A percentile compares a stretch with the other conserved stretches of the same genome.
phyloP scores from a whole-genome alignment of 2,329 filamentous ascomycete genomes.

The Chalaropsis ovoidea region DNA sequence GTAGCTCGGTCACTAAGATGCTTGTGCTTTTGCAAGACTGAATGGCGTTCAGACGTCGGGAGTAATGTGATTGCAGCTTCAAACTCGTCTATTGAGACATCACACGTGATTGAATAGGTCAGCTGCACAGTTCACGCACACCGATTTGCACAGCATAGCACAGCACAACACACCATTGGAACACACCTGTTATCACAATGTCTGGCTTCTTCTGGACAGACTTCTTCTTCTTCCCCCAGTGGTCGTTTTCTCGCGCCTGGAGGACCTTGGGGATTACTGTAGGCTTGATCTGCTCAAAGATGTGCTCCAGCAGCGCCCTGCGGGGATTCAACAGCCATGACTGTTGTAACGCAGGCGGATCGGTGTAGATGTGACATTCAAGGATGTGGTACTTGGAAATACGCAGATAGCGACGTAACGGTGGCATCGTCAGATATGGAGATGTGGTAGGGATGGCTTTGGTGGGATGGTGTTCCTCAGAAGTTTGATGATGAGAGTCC shows the following conservation, averaged over 20 bases:
- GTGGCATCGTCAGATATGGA: conserved; percentile 54
- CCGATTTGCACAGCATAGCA: background rate
- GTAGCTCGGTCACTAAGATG: conserved; percentile 41
- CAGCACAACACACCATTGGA: conserved; percentile 19
- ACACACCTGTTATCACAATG: conserved; percentile 64
- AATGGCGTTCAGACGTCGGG: conserved; percentile 74
- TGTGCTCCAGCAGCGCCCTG: conserved; percentile 64
- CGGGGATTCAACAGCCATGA: conserved; percentile 75
- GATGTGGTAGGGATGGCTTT: background rate
- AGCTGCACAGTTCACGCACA: conserved; percentile 1
- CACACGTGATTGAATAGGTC: conserved; percentile 19
- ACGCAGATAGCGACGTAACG: conserved; percentile 76
- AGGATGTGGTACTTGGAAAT: conserved; percentile 90
- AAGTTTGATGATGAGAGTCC: background rate
- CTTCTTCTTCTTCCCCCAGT: conserved; percentile 61
- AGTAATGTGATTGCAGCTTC: conserved; percentile 91
- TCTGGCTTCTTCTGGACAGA: conserved; percentile 59
- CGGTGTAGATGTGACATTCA: conserved; percentile 93
- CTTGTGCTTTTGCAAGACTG: conserved; percentile 77
- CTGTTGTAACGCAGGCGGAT: conserved; percentile 72
- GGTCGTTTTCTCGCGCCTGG: conserved; percentile 58
- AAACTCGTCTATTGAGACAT: conserved; percentile 66
- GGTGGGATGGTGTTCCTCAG: background rate
- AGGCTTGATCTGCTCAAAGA: conserved; percentile 77
- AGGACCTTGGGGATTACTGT: conserved; percentile 81